Percentiles rank a stretch among this genome's conserved stretches.
These are phyloP conservation scores for Plasmodium gaboni DNA, from an alignment of 169 alveolate genomes.

Conservation along the genomic window DNA sequence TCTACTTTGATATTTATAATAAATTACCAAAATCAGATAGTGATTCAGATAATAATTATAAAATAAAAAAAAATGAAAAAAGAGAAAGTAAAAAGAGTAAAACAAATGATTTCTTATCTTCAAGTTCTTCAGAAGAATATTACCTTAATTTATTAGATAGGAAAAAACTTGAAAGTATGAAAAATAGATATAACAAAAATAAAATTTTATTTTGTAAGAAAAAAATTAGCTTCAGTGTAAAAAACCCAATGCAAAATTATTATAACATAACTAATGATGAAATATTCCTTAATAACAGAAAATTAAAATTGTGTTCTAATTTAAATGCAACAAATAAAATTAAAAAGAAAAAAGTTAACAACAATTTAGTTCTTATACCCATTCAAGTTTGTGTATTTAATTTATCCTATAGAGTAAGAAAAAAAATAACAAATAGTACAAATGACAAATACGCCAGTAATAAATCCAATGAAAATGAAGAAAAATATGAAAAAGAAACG, in stretches of 20 bases:
- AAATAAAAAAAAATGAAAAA: slow-evolving; percentile 23
- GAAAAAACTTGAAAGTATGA: slow-evolving; percentile 47
- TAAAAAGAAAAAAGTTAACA: slow-evolving; percentile 44
- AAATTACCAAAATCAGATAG: slow-evolving; percentile 41
- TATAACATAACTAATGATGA: slow-evolving; percentile 58
- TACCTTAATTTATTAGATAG: slow-evolving; percentile 52
- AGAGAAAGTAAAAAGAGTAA: slow-evolving; percentile 31
- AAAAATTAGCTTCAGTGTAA: slow-evolving; percentile 40
- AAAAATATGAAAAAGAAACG: slow-evolving; percentile 14
- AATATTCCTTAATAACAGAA: slow-evolving; percentile 45
- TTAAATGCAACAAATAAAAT: slow-evolving; percentile 39
- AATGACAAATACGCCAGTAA: slow-evolving; percentile 15
- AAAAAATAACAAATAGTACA: slow-evolving; percentile 6
- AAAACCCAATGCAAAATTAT: slow-evolving; percentile 61
- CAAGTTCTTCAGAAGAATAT: slow-evolving; percentile 27
- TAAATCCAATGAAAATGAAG: slow-evolving; percentile 17
- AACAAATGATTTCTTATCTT: slow-evolving; percentile 34
- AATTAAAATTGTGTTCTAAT: slow-evolving; percentile 42
- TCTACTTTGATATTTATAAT: slow-evolving; percentile 50
- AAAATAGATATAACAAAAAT: slow-evolving; percentile 52
- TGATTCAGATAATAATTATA: slow-evolving; percentile 53
- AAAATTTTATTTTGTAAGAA: slow-evolving; percentile 47
- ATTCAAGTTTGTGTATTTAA: slow-evolving; percentile 70
- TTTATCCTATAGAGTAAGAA: slow-evolving; percentile 63
- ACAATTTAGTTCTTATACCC: slow-evolving; percentile 65